Evolutionary conservation across 139 green algal genomes (phyloP).

Genomic region (Chlamydomonas sp.): DNA sequence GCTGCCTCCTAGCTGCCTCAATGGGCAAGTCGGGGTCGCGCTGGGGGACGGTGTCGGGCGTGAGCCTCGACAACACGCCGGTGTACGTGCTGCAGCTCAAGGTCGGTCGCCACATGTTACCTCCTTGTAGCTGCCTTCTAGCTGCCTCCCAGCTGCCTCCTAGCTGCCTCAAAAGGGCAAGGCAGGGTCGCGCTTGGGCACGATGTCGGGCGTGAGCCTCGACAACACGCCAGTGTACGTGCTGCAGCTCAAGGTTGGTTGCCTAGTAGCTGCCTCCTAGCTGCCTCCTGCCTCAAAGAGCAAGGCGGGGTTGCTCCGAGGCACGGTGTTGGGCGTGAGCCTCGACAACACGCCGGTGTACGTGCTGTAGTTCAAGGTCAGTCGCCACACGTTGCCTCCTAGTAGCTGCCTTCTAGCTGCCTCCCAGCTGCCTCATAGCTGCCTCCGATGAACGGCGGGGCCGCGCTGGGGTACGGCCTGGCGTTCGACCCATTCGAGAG

Average conservation of each 20-base stretch:
- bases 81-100: slow-evolving; percentile 46
- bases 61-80: slow-evolving; percentile 62
- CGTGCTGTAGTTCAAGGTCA: slow-evolving; percentile 27
- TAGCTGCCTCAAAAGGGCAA: no score
- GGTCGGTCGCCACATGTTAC: neutral
- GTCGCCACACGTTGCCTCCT: no score
- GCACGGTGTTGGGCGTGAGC: slow-evolving; percentile 47
- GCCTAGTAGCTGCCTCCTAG: neutral
- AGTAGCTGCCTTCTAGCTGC: no score
- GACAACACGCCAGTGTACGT: slow-evolving; percentile 68
- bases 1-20: no score
- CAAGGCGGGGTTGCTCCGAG: no score
- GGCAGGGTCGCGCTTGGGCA: slow-evolving; percentile 48
- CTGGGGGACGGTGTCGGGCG: slow-evolving; percentile 52
- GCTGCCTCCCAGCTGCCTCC: no score
- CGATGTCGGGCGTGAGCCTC: slow-evolving; percentile 43
- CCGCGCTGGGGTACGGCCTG: slow-evolving; percentile 54
- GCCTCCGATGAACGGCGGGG: neutral
- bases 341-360: slow-evolving; percentile 65
- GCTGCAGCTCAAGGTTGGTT: slow-evolving; percentile 61
- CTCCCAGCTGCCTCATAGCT: no score
- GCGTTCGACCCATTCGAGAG: slow-evolving; percentile 46
- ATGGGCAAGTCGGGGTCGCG: no score
- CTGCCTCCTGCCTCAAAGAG: no score
- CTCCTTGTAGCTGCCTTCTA: no score